Evolutionary conservation across 305 asterid genomes (phyloP).

Genomic region (Ruellia speciosa): DNA sequence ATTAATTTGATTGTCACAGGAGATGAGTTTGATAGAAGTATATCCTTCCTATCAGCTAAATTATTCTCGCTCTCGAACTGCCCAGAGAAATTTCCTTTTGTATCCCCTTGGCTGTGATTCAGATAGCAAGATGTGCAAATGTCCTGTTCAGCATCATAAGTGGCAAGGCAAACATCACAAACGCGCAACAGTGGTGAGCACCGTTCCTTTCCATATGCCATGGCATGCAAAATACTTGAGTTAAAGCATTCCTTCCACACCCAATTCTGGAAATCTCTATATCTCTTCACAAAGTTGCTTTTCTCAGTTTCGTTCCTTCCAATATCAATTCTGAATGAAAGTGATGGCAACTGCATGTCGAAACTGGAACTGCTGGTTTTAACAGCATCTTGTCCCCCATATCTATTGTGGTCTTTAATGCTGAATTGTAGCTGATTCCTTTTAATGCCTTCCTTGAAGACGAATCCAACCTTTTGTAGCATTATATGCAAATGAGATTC

Average conservation of each 20-base stretch:
- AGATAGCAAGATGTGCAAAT: conserved; percentile 44
- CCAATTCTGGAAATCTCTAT: conserved; percentile 67
- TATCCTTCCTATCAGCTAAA: conserved; percentile 25
- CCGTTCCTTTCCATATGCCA: conserved; percentile 51
- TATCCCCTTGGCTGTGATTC: conserved; percentile 23
- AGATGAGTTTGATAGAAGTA: conserved; percentile 28
- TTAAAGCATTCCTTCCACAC: conserved; percentile 74
- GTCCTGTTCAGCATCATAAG: conserved; percentile 35
- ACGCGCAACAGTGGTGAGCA: conserved; percentile 51
- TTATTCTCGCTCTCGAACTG: conserved; percentile 25
- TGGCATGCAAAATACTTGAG: conserved; percentile 40
- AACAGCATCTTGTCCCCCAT: conserved; percentile 32
- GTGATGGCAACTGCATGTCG: conserved; percentile 52
- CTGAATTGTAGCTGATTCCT: conserved; percentile 27
- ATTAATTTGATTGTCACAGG: conserved; percentile 65
- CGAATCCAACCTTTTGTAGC: conserved; percentile 72
- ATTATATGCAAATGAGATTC: conserved; percentile 91
- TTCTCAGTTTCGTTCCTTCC: conserved; percentile 58
- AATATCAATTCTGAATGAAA: conserved; percentile 60
- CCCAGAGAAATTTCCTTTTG: conserved; percentile 25
- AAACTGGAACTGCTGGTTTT: conserved; percentile 30
- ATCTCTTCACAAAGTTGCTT: conserved; percentile 46
- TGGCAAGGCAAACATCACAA: conserved; percentile 55
- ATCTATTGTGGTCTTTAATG: conserved; percentile 19
- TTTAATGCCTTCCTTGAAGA: conserved; percentile 57